A percentile compares a stretch with the other conserved stretches of the same genome.
Conservation (phyloP, 805 yeast genomes). For the Metschnikowia hibisci region DNA sequence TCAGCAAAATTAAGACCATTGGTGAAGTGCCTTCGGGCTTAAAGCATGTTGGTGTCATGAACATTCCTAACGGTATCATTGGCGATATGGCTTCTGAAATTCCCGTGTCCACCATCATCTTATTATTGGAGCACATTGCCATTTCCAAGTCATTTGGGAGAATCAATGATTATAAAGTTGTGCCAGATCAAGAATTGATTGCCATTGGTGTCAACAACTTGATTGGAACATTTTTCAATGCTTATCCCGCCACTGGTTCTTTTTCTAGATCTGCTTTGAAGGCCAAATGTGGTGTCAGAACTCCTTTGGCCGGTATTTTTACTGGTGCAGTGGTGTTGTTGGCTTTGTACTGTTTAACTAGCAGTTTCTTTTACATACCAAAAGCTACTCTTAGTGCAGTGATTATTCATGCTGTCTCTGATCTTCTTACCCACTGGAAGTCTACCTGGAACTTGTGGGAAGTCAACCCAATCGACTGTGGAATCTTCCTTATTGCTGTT, state of each 20-base stretch:
- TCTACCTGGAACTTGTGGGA: conserved; percentile 68
- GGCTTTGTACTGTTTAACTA: conserved; percentile 80
- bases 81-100: conserved; percentile 65
- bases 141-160: conserved; percentile 92
- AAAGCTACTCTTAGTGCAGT: conserved; percentile 84
- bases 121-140: conserved; percentile 88
- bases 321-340: conserved; percentile 86
- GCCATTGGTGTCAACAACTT: conserved; percentile 92
- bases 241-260: conserved; percentile 95
- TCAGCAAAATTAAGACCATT: conserved; percentile 54
- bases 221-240: conserved; percentile 86
- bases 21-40: conserved; percentile 84
- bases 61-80: conserved; percentile 56
- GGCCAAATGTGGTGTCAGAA: conserved; percentile 91
- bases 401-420: conserved; percentile 90
- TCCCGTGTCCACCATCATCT: conserved; percentile 80
- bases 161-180: conserved; percentile 82
- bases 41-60: conserved; percentile 69
- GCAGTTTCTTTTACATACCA: conserved; percentile 84
- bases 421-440: conserved; percentile 67
- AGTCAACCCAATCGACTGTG: conserved; percentile 68
- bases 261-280: conserved; percentile 92
- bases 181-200: conserved; percentile 89
- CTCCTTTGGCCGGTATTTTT: conserved; percentile 88
- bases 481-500: conserved; percentile 70